Conservation (phyloP, 371 early-diverging fungal species). For the Mucor saturninus region DNA sequence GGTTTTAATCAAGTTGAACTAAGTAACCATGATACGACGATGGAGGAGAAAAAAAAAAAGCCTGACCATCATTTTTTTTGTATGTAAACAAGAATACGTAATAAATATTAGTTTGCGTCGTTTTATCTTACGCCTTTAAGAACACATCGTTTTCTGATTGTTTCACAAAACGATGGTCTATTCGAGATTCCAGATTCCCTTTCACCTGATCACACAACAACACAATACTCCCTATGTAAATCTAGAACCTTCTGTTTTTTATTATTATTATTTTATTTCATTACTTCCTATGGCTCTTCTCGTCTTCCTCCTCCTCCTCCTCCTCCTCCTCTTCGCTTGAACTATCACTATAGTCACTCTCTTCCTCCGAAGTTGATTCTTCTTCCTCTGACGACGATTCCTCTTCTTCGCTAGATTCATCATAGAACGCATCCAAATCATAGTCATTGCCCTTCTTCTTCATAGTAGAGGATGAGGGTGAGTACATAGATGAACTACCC, state of each 20-base stretch:
- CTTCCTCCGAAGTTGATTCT: constrained; percentile 26
- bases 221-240: background rate
- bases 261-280: constrained; percentile 7
- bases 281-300: constrained; percentile 13
- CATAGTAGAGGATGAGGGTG: constrained; percentile 28
- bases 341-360: constrained; percentile 12
- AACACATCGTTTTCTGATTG: background rate
- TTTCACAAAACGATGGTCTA: background rate
- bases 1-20: background rate
- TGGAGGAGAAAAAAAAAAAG: no score
- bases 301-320: constrained; percentile 6
- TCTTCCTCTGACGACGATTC: constrained; percentile 25
- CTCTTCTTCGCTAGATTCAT: constrained; percentile 44
- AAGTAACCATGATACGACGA: no score
- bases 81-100: background rate
- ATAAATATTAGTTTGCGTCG: background rate
- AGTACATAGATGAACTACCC: constrained; percentile 43
- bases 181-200: constrained; percentile 4
- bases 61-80: background rate
- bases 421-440: constrained; percentile 66
- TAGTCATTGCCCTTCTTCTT: constrained; percentile 57
- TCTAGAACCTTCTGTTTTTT: constrained; percentile 2
- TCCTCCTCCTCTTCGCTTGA: constrained; percentile 26
- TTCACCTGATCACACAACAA: background rate
- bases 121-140: no score